phyloP scores from a whole-genome alignment of 441 rosid genomes.

The Dalechampia spathulata region DNA sequence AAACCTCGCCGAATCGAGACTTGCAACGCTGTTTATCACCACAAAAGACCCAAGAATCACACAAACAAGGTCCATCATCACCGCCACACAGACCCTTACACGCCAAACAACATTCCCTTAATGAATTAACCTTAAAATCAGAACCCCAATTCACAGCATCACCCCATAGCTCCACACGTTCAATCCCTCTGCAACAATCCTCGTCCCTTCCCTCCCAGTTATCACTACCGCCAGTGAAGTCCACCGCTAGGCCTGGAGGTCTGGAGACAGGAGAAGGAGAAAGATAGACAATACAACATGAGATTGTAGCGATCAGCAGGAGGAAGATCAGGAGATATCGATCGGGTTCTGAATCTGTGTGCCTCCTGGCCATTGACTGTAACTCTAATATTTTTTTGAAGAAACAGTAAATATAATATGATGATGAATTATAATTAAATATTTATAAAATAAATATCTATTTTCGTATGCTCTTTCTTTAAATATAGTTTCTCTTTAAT shows the following conservation, averaged over 20 bases:
- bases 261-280: constrained; percentile 32
- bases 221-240: background rate
- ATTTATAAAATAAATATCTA: too few relatives aligned
- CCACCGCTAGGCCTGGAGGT: background rate
- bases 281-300: constrained; percentile 47
- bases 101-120: constrained; percentile 64
- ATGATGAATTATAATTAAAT: too few relatives aligned
- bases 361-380: constrained; percentile 62
- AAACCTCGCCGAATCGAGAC: constrained; percentile 70
- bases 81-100: constrained; percentile 69
- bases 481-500: too few relatives aligned
- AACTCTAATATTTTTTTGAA: too few relatives aligned
- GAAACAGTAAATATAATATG: too few relatives aligned
- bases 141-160: constrained; percentile 86
- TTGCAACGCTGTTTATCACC: constrained; percentile 59
- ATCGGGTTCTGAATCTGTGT: constrained; percentile 40
- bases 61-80: constrained; percentile 64
- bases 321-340: constrained; percentile 47
- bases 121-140: constrained; percentile 59
- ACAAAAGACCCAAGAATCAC: constrained; percentile 80
- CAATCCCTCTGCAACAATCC: constrained; percentile 62
- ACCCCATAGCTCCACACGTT: constrained; percentile 81
- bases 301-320: constrained; percentile 40
- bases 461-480: too few relatives aligned
- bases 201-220: constrained; percentile 11